These are phyloP conservation scores for Brassica cretica DNA, from an alignment of 345 rosid species.

Conservation along the genomic window DNA sequence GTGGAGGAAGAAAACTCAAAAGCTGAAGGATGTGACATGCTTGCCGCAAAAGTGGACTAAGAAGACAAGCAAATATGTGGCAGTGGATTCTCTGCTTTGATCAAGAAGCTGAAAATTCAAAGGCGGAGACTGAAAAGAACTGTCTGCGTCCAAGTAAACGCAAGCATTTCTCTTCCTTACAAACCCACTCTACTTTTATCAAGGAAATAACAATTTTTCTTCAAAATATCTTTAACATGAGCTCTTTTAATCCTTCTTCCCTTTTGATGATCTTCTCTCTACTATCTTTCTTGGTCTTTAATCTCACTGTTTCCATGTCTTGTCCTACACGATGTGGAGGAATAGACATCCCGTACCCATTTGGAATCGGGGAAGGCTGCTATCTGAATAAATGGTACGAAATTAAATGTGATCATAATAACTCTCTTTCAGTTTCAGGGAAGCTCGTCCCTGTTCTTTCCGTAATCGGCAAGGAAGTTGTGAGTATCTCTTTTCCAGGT, in stretches of 20 bases:
- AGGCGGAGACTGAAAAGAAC: not conserved
- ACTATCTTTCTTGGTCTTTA: not conserved
- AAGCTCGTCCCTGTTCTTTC: not conserved
- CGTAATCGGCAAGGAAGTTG: not conserved
- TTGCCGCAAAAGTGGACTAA: not conserved
- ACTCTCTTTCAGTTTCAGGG: not conserved
- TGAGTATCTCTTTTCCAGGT: not conserved
- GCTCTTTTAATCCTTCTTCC: not conserved
- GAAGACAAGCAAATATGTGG: not conserved
- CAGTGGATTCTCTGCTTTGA: not conserved
- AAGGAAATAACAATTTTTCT: not conserved
- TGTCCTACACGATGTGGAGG: conserved; percentile 41
- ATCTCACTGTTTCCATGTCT: not conserved
- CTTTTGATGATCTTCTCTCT: not conserved
- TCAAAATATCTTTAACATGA: not conserved
- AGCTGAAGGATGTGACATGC: not conserved
- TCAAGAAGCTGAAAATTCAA: not conserved
- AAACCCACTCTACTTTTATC: not conserved
- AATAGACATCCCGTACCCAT: conserved; percentile 45
- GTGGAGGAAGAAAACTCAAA: not conserved
- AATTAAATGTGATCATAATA: not conserved
- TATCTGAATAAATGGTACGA: not conserved
- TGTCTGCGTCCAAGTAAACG: not conserved
- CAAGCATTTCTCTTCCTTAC: not conserved
- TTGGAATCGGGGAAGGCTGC: conserved; percentile 37